Conservation (phyloP, 2,329 filamentous ascomycete genomes). For the Stylonectria norvegica region DNA sequence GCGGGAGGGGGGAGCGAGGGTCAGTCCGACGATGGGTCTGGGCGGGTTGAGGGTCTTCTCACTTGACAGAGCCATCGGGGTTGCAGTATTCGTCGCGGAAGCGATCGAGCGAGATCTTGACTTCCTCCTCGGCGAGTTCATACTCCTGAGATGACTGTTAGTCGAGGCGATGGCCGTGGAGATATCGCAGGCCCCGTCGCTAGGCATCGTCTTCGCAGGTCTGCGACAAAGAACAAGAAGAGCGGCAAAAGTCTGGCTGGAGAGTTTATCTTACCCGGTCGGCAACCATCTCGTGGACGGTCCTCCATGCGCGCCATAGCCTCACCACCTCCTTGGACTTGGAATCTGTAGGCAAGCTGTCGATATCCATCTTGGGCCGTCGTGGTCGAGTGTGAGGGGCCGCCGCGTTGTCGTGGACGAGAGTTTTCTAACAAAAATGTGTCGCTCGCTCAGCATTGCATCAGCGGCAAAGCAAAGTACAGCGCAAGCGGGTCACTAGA, state of each 20-base stretch:
- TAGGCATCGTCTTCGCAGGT: background rate
- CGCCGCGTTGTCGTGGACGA: constrained; percentile 6
- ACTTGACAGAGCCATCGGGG: constrained; percentile 73
- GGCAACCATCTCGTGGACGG: constrained; percentile 89
- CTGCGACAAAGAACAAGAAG: background rate
- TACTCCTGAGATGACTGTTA: constrained; percentile 65
- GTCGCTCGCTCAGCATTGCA: constrained; percentile 29
- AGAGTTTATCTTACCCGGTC: constrained; percentile 84
- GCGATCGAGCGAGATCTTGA: constrained; percentile 78
- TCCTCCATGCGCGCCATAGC: constrained; percentile 92
- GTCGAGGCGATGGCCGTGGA: constrained; percentile 3
- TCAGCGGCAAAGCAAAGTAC: constrained; percentile 20
- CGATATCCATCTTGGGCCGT: constrained; percentile 32
- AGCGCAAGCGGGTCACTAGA: constrained; percentile 18
- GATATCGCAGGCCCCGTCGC: background rate
- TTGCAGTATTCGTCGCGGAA: constrained; percentile 73
- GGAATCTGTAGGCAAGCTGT: constrained; percentile 45
- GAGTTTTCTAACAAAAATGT: constrained; percentile 24
- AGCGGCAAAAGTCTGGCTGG: constrained; percentile 7
- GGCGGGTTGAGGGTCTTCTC: constrained; percentile 33
- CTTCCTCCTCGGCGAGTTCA: constrained; percentile 83
- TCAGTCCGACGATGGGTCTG: constrained; percentile 5
- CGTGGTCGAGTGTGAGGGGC: constrained; percentile 5
- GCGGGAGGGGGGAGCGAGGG: constrained; percentile 9
- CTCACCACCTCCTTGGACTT: constrained; percentile 57